Evolutionary conservation across 495 filamentous ascomycete genomes (phyloP).

Genomic region (Tetracladium setigerum): DNA sequence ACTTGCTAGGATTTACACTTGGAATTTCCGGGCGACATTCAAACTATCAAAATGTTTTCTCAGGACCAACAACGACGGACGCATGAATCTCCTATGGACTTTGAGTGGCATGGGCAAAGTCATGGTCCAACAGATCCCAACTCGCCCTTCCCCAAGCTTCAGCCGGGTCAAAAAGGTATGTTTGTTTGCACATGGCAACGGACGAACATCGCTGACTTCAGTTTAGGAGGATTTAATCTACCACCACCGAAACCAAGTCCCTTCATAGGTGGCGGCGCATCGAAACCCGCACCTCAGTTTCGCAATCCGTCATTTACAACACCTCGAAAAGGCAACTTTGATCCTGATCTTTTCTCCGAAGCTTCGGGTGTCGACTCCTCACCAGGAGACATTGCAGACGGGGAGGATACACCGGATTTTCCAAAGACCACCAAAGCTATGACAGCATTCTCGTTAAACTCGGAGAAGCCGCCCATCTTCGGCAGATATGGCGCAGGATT

Average conservation of each 20-base stretch:
- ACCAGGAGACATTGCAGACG: slow-evolving; percentile 59
- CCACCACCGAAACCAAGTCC: slow-evolving; percentile 17
- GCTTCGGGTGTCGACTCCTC: slow-evolving; percentile 76
- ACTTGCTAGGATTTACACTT: no score
- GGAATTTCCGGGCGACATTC: no score
- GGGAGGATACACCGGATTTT: slow-evolving; percentile 62
- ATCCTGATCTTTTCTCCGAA: slow-evolving; percentile 56
- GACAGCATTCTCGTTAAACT: slow-evolving; percentile 31
- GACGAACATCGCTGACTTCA: slow-evolving; percentile 16
- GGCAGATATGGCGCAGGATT: slow-evolving; percentile 36
- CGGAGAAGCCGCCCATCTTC: slow-evolving; percentile 39
- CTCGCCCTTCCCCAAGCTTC: slow-evolving; percentile 48
- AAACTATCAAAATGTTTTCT: slow-evolving; percentile 13
- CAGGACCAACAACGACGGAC: slow-evolving; percentile 26
- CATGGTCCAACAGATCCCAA: slow-evolving; percentile 46
- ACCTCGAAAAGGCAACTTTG: slow-evolving; percentile 57
- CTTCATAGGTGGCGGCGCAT: slow-evolving; percentile 20
- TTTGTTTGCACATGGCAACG: slow-evolving; percentile 18
- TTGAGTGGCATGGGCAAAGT: slow-evolving; percentile 45
- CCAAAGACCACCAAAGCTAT: slow-evolving; percentile 33
- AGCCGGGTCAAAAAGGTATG: slow-evolving; percentile 44
- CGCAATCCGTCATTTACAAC: slow-evolving; percentile 70
- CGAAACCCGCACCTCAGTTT: slow-evolving; percentile 39
- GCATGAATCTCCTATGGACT: slow-evolving; percentile 62
- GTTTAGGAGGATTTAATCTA: slow-evolving; percentile 17